phyloP scores from a whole-genome alignment of 139 green algal species.

The Auxenochlorella protothecoides region DNA sequence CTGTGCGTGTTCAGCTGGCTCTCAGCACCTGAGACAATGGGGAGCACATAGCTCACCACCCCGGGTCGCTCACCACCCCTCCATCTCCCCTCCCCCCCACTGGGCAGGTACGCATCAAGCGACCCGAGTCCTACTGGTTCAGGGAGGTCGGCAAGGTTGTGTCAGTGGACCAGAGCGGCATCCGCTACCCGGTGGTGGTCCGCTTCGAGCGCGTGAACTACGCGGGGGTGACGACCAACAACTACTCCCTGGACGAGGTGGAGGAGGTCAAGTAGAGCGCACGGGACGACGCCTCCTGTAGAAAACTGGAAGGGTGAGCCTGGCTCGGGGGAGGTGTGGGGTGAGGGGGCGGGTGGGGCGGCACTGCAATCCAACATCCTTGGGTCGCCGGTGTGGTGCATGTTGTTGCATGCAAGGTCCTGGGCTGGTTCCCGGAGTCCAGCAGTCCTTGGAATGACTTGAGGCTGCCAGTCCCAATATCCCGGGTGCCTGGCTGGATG shows the following conservation, averaged over 20 bases:
- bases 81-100: neutral
- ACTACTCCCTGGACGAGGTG: constrained; percentile 93
- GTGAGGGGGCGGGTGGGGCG: too few species aligned
- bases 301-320: too few species aligned
- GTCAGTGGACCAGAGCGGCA: constrained; percentile 92
- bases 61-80: neutral
- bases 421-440: too few species aligned
- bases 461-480: too few species aligned
- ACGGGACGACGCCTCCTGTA: too few species aligned
- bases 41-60: neutral
- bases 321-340: too few species aligned
- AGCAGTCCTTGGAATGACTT: too few species aligned
- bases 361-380: too few species aligned
- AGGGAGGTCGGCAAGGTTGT: constrained; percentile 97
- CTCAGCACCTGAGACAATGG: neutral
- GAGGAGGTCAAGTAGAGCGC: too few species aligned
- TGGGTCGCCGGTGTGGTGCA: too few species aligned
- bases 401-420: too few species aligned
- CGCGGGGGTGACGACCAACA: constrained; percentile 93
- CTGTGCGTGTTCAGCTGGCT: neutral
- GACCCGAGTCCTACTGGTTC: constrained; percentile 99
- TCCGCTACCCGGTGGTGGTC: constrained; percentile 95
- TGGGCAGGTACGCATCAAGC: constrained; percentile 86
- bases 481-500: too few species aligned
- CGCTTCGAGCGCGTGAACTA: constrained; percentile 96